Evolutionary conservation across 176 grass and related monocot genomes (phyloP), one percentile per base, ranked within the genome.

Genomic region (Aechmea fasciata): DNA sequence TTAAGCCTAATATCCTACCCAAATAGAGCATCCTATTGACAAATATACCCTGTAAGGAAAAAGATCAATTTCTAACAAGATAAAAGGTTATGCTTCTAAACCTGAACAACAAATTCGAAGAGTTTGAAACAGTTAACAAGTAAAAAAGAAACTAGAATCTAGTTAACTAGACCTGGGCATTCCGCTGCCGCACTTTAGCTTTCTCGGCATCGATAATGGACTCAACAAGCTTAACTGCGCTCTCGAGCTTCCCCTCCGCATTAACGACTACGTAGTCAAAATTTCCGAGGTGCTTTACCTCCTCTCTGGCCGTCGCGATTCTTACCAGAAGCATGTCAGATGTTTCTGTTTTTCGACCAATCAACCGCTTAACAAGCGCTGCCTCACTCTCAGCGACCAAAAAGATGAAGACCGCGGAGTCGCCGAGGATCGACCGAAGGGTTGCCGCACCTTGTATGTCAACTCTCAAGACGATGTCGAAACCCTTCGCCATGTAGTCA

Each of bases 371-470:
- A 13, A 92, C 93, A 68, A 92, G 86, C 63, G 93, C 89, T 65
- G 83, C 86, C 71, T 97, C 89, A 14, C 85, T 89, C 76, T 97
- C 93, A 28, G 93, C 93, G 7, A 89, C 86, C 71, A 97, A 50
- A 77, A 97, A 97, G 15, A 97, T 97, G 81, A 97, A 97, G 69
- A 92, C 29, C 1, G 93, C 93, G 68, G 89, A 97, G 71, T 97
- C 75, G 3, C 93, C 93, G 0, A 97, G 87, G 71, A 97, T 90
- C 41, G 85, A 79, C 77, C 71, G 80, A 48, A 97, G 68, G 52
- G 93, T 97, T 65, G 84, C 82, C 69, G 93, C 89, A 63, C 93
- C 93, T 90, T 90, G 89, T 80, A 97, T 92, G 75, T 97, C 93
- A 41, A 97, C 93, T 79, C 93, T 92, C 57, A 97, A 82, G 29